Evolutionary conservation across 1,139 yeast genomes (phyloP).

Genomic region (Candida neerlandica): DNA sequence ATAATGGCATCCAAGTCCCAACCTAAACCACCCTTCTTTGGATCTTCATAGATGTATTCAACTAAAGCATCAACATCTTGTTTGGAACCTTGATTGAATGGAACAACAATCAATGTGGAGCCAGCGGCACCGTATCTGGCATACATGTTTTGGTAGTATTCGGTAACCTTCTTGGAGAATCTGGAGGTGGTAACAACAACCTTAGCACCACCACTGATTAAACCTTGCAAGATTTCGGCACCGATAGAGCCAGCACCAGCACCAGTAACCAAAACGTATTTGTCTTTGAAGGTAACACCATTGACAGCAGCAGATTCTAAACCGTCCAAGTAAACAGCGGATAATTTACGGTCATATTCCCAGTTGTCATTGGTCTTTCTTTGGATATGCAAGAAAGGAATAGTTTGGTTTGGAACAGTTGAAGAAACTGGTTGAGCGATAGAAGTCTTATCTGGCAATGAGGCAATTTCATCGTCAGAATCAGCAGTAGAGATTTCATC

Average conservation of each 20-base stretch:
- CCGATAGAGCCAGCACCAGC: slow-evolving; percentile 99
- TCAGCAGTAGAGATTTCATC: slow-evolving; percentile 50
- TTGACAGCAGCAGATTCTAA: slow-evolving; percentile 91
- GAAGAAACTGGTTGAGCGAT: slow-evolving; percentile 75
- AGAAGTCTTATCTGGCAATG: slow-evolving; percentile 72
- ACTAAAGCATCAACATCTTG: slow-evolving; percentile 89
- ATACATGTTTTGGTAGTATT: slow-evolving; percentile 91
- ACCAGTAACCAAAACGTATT: slow-evolving; percentile 91
- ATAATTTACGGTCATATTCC: slow-evolving; percentile 79
- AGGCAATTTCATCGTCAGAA: slow-evolving; percentile 71
- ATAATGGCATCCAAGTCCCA: slow-evolving; percentile 97
- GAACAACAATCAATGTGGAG: slow-evolving; percentile 90
- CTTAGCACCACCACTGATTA: slow-evolving; percentile 96
- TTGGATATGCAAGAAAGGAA: slow-evolving; percentile 94
- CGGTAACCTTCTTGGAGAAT: slow-evolving; percentile 92
- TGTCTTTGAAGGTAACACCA: slow-evolving; percentile 88
- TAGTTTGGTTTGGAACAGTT: slow-evolving; percentile 76
- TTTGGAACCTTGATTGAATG: slow-evolving; percentile 97
- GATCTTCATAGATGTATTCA: slow-evolving; percentile 80
- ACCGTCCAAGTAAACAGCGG: slow-evolving; percentile 82
- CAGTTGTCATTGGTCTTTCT: slow-evolving; percentile 76
- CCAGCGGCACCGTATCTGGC: slow-evolving; percentile 92
- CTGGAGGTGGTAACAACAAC: slow-evolving; percentile 95
- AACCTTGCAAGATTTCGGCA: slow-evolving; percentile 93
- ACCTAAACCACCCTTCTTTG: slow-evolving; percentile 87